Evolutionary conservation across 306 rosid genomes (phyloP).

Genomic region (Vicia sativa): DNA sequence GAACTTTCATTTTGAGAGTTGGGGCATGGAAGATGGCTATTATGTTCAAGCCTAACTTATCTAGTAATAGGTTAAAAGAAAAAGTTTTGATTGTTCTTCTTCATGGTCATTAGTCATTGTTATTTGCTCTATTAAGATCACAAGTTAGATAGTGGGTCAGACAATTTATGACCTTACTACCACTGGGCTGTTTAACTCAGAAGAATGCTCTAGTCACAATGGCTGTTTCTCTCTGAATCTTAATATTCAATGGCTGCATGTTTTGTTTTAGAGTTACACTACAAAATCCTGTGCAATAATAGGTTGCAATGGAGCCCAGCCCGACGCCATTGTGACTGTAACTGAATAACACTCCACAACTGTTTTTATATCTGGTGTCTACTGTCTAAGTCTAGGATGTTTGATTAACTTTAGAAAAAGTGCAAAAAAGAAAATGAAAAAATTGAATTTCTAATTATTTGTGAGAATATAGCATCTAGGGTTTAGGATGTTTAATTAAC

Average conservation of each 20-base stretch:
- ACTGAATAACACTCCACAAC: neutral
- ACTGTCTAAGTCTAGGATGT: neutral
- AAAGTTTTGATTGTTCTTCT: constrained; percentile 17
- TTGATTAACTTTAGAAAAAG: neutral
- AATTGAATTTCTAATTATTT: neutral
- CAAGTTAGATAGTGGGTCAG: neutral
- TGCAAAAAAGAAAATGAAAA: neutral
- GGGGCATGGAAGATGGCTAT: constrained; percentile 6
- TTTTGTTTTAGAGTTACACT: neutral
- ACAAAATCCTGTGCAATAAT: neutral
- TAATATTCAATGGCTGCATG: neutral
- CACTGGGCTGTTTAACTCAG: neutral
- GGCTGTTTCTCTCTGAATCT: neutral
- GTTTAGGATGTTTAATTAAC: neutral
- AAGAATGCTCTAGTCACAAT: too few species aligned
- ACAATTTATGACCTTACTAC: neutral
- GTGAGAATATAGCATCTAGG: neutral
- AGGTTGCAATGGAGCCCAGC: neutral
- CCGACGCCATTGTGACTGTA: neutral
- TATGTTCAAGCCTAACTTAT: constrained; percentile 18
- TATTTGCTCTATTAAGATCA: neutral
- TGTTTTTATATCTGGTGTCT: neutral
- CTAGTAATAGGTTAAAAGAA: constrained; percentile 22
- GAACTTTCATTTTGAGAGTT: constrained; percentile 25
- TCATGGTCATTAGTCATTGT: neutral